A percentile compares a stretch with the other conserved stretches of the same genome.
Conservation (phyloP, 2,329 filamentous ascomycete genomes). For the Parascedosporium putredinis region DNA sequence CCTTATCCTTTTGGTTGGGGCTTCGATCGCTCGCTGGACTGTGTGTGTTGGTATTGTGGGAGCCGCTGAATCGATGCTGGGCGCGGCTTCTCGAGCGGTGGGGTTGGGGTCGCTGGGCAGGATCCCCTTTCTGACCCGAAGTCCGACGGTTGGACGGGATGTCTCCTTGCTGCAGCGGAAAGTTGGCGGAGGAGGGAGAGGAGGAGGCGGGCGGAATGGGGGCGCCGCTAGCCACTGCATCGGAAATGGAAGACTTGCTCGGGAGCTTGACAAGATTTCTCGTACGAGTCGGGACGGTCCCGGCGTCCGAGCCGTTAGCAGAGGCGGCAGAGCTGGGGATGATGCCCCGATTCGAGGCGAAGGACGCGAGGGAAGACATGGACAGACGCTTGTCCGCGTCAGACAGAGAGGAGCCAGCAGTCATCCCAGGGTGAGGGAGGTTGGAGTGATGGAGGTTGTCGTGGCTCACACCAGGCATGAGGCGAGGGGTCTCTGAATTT, state of each 20-base stretch:
- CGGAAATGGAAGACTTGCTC: slow-evolving; percentile 32
- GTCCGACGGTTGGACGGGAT: slow-evolving; percentile 9
- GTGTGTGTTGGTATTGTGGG: slow-evolving; percentile 70
- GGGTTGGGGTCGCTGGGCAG: slow-evolving; percentile 30
- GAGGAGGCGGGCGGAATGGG: slow-evolving; percentile 43
- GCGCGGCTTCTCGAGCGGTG: slow-evolving; percentile 56
- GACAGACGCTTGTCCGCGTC: slow-evolving; percentile 57
- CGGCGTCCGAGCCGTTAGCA: slow-evolving; percentile 40
- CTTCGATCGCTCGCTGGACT: slow-evolving; percentile 65
- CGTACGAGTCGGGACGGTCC: slow-evolving; percentile 26
- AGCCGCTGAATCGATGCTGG: slow-evolving; percentile 70
- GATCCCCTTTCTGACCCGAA: background rate
- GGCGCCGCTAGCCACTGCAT: slow-evolving; percentile 38
- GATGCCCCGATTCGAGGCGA: slow-evolving; percentile 46
- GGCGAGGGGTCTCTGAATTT: slow-evolving; percentile 36
- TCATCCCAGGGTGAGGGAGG: slow-evolving; percentile 39
- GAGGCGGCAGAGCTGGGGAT: slow-evolving; percentile 41
- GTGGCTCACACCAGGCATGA: slow-evolving; percentile 22
- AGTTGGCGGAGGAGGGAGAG: background rate
- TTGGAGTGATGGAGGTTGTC: slow-evolving; percentile 18
- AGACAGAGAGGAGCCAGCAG: slow-evolving; percentile 35
- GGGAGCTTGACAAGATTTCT: slow-evolving; percentile 36
- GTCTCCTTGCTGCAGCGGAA: background rate
- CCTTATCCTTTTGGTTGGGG: slow-evolving; percentile 43
- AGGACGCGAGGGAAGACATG: slow-evolving; percentile 61